A percentile compares a stretch with the other conserved stretches of the same genome.
Conservation (phyloP, 352 stramenopile genomes). For the Pythium rhizo-oryzae region DNA sequence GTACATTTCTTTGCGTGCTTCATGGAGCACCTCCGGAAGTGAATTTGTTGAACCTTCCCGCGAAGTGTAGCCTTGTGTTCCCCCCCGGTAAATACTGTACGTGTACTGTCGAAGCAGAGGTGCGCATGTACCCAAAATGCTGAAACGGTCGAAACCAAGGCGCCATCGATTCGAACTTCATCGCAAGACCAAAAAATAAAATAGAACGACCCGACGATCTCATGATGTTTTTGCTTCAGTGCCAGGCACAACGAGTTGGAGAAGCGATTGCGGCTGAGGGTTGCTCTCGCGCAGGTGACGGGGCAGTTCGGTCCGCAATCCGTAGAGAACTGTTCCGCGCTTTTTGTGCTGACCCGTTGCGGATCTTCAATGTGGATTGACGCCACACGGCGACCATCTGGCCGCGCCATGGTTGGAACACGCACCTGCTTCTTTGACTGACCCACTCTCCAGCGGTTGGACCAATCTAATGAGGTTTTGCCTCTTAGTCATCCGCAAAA, state of each 20-base stretch:
- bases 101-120: background rate
- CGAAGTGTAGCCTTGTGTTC: too few species aligned
- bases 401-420: conserved; percentile 15
- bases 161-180: background rate
- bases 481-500: background rate
- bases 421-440: conserved; percentile 9
- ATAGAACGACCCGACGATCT: conserved; percentile 4
- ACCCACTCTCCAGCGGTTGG: background rate
- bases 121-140: conserved; percentile 5
- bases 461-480: background rate
- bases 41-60: too few species aligned
- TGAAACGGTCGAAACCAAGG: background rate
- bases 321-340: conserved; percentile 5
- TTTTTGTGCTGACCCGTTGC: conserved; percentile 20
- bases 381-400: conserved; percentile 22
- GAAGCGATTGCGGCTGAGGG: background rate
- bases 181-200: background rate
- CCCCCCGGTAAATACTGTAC: too few species aligned
- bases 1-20: too few species aligned
- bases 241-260: background rate
- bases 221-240: conserved; percentile 2
- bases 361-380: conserved; percentile 32
- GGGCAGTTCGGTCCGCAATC: background rate
- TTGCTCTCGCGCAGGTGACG: background rate
- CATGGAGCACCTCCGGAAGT: too few species aligned